These are phyloP conservation scores for Helianthus annuus DNA, from an alignment of 129 eudicot species.

Conservation along the genomic window HanXRQr2.0-SUNRISE NC_035445.2:110792085-110792584, in stretches of 20 bases:
- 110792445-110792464: conserved; percentile 24
- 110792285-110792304: conserved; percentile 90
- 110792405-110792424: conserved; percentile 78
- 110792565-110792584: conserved; percentile 16
- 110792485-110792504: conserved; percentile 33
- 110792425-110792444: conserved; percentile 62
- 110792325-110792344: conserved; percentile 83
- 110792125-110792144: too few species aligned
- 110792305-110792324: conserved; percentile 96
- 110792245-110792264: conserved; percentile 35
- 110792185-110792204: conserved; percentile 3
- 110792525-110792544: conserved; percentile 85
- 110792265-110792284: conserved; percentile 73
- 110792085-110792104: not conserved
- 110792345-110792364: conserved; percentile 94
- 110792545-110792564: conserved; percentile 56
- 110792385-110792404: conserved; percentile 81
- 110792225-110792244: conserved; percentile 41
- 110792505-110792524: conserved; percentile 70
- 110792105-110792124: not conserved
- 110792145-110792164: not conserved
- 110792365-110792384: conserved; percentile 83
- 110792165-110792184: not conserved
- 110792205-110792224: conserved; percentile 64
- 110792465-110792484: conserved; percentile 37